Conservation (phyloP, 2,329 filamentous ascomycete genomes). For the Epichloe gansuensis region DNA sequence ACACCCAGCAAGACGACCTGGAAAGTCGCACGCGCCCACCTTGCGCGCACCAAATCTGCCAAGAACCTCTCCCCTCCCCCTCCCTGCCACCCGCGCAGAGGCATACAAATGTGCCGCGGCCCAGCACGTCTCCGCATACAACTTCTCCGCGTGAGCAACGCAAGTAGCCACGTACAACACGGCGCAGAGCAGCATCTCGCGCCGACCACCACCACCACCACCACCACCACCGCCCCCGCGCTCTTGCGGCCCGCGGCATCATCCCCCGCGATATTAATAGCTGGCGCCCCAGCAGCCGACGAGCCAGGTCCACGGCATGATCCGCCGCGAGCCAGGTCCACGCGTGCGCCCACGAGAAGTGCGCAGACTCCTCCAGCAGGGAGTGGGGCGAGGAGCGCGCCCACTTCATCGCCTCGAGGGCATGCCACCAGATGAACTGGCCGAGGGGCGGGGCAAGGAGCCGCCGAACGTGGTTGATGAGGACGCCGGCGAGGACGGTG, state of each 20-base stretch:
- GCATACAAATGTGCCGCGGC: slow-evolving; percentile 16
- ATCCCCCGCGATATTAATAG: background rate
- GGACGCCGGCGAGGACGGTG: slow-evolving; percentile 21
- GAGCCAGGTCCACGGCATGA: background rate
- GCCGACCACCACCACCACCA: background rate
- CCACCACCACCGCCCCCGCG: background rate
- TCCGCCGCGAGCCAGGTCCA: slow-evolving; percentile 1
- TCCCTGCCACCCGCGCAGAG: slow-evolving; percentile 10
- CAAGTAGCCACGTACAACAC: slow-evolving; percentile 15
- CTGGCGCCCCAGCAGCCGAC: background rate
- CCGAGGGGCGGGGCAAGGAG: slow-evolving; percentile 19
- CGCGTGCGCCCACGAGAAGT: slow-evolving; percentile 6
- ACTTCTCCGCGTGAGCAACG: slow-evolving; percentile 18
- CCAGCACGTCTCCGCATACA: slow-evolving; percentile 17
- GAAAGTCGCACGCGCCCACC: slow-evolving; percentile 6
- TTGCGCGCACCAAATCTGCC: slow-evolving; percentile 5
- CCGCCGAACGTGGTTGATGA: slow-evolving; percentile 27
- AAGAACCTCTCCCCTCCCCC: slow-evolving; percentile 6
- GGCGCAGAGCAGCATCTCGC: slow-evolving; percentile 1
- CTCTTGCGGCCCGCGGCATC: background rate
- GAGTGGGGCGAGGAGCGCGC: slow-evolving; percentile 23
- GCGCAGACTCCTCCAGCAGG: slow-evolving; percentile 19
- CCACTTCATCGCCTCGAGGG: slow-evolving; percentile 23
- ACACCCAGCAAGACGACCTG: slow-evolving; percentile 12
- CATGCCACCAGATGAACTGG: slow-evolving; percentile 18